Evolutionary conservation across 306 rosid genomes (phyloP).

Genomic region (Medicago arabica): DNA sequence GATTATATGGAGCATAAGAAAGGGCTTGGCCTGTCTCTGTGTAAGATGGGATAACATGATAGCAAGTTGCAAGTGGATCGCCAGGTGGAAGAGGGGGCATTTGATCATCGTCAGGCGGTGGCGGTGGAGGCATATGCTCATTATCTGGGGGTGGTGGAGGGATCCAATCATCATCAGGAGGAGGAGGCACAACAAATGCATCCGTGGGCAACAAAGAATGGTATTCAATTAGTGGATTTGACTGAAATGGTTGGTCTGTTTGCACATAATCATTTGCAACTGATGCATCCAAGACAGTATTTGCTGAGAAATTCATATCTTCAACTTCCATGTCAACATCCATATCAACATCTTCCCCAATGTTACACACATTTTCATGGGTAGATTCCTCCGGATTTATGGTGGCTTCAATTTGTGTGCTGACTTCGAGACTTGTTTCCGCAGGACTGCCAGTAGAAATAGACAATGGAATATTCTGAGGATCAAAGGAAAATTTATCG

Average conservation of each 20-base stretch:
- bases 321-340: conserved; percentile 99
- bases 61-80: conserved; percentile 63
- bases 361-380: conserved; percentile 43
- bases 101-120: conserved; percentile 79
- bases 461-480: conserved; percentile 47
- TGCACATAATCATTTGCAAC: conserved; percentile 43
- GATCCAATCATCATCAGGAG: conserved; percentile 95
- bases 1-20: conserved; percentile 61
- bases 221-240: conserved; percentile 41
- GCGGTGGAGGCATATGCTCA: conserved; percentile 89
- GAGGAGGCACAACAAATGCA: conserved; percentile 66
- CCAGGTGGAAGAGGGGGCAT: conserved; percentile 90
- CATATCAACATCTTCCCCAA: conserved; percentile 90
- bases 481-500: conserved; percentile 35
- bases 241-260: conserved; percentile 50
- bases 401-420: conserved; percentile 51
- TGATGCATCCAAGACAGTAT: conserved; percentile 38
- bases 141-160: conserved; percentile 98
- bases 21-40: conserved; percentile 63
- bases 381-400: conserved; percentile 52
- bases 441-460: conserved; percentile 41
- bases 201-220: conserved; percentile 49
- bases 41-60: conserved; percentile 64
- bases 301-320: conserved; percentile 61
- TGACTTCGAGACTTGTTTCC: conserved; percentile 41